phyloP scores from a whole-genome alignment of 1,139 yeast species.

The Kazachstania sp. region DNA sequence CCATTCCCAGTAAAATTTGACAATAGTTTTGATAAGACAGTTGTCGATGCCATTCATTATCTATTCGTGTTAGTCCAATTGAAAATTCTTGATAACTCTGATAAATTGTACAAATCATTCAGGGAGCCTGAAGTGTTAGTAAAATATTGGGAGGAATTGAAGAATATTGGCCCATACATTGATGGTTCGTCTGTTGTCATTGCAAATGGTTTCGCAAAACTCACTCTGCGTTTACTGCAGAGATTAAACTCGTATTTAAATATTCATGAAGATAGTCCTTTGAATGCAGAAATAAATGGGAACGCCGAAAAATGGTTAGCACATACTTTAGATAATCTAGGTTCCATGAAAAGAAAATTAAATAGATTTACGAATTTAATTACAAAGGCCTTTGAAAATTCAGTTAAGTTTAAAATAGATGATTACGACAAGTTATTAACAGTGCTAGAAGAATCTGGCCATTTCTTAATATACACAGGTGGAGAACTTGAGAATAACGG shows the following conservation, averaged over 20 bases:
- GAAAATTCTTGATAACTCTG: slow-evolving; percentile 71
- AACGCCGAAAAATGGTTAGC: slow-evolving; percentile 75
- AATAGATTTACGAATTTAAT: slow-evolving; percentile 67
- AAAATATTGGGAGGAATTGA: slow-evolving; percentile 67
- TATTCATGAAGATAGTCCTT: slow-evolving; percentile 62
- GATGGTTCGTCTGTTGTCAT: slow-evolving; percentile 82
- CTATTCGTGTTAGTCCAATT: slow-evolving; percentile 62
- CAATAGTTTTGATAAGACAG: slow-evolving; percentile 59
- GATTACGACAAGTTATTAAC: slow-evolving; percentile 45
- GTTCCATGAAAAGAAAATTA: slow-evolving; percentile 76
- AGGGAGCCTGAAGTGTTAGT: slow-evolving; percentile 88
- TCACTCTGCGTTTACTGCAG: slow-evolving; percentile 60
- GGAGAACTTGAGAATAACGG: slow-evolving; percentile 64
- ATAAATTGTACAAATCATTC: slow-evolving; percentile 68
- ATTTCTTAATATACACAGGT: slow-evolving; percentile 71
- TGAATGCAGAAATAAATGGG: slow-evolving; percentile 39
- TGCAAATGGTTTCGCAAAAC: slow-evolving; percentile 62
- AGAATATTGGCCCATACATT: slow-evolving; percentile 62
- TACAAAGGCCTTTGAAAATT: slow-evolving; percentile 66
- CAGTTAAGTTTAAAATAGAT: slow-evolving; percentile 59
- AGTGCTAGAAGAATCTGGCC: slow-evolving; percentile 51
- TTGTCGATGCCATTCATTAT: slow-evolving; percentile 67
- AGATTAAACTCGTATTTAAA: slow-evolving; percentile 65
- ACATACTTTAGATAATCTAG: slow-evolving; percentile 73
- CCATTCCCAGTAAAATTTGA: slow-evolving; percentile 60